Base-by-base conservation (phyloP, 1,284 basidiomycete species). In the Sphagnurus paluster region DNA sequence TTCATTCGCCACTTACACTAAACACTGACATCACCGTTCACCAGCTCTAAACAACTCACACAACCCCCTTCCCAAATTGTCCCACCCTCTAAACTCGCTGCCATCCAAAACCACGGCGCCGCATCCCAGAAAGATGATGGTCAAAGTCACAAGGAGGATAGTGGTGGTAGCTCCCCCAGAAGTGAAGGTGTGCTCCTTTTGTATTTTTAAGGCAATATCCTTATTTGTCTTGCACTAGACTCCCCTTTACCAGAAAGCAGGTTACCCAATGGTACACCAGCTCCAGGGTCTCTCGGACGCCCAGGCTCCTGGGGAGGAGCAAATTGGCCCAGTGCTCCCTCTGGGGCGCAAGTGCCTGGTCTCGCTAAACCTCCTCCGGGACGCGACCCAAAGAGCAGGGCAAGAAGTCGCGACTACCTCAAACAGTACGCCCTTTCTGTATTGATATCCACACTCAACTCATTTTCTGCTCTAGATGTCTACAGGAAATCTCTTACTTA, bases 401-500 rank as follows among this genome's bases (percentile, higher is more conserved):
- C 94, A 33, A 81, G 93, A 53, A 96, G 93, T 72, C 79, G 95
- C 48, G 97, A 99, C 53, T 99, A 98, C 67, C 79, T 99, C 56
- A 98, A 99, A 69, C 96, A 99, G 83, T 93, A 59, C 57, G 87
- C 78, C 35, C 20, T 44, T 37, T 30, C 43, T 42, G 16, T 44
- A 42, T 24, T 46, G 9, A 34, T 24, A 10, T 17, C 13, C 39
- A 35, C 34, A 17, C 48, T 26, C 50, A 53, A 33, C 46, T 28
- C 45, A 39, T 29, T 39, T 45, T 54, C 34, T 23, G 21, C 41
- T 34, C 32, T 47, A 91, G 89, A 70, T 97, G 97, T 69, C 74
- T 99, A 28, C 96, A 98, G 71, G 96, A 99, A 75, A 93, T 99
- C 57, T 91, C 93, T 6, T 99, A 99, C 66, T 75, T 99, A 42